These are phyloP conservation scores for Rhizoctonia solani DNA, from an alignment of 1,284 basidiomycete genomes.

Conservation along the genomic window DNA sequence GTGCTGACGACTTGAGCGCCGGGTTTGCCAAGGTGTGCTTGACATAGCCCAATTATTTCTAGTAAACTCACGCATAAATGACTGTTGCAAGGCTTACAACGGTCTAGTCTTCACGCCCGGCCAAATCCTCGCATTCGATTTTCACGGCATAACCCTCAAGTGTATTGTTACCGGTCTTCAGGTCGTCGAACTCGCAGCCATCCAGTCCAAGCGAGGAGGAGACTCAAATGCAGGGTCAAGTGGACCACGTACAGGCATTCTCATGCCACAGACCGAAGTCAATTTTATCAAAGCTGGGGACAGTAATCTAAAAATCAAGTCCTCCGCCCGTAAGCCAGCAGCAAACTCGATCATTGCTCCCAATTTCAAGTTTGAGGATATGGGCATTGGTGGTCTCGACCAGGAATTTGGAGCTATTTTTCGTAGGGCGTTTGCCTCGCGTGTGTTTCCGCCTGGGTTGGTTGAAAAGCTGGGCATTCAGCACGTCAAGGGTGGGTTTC, in stretches of 20 bases:
- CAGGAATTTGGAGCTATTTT: slow-evolving; percentile 96
- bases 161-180: slow-evolving; percentile 70
- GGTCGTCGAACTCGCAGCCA: slow-evolving; percentile 69
- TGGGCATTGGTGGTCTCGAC: slow-evolving; percentile 99
- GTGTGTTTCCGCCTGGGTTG: slow-evolving; percentile 94
- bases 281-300: slow-evolving; percentile 84
- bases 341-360: slow-evolving; percentile 96
- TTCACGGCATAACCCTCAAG: slow-evolving; percentile 84
- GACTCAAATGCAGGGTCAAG: slow-evolving; percentile 42
- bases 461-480: slow-evolving; percentile 99
- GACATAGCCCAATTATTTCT: background rate
- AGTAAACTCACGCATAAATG: background rate
- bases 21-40: slow-evolving; percentile 63
- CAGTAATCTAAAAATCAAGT: slow-evolving; percentile 87
- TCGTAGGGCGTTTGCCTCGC: slow-evolving; percentile 96
- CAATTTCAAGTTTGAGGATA: slow-evolving; percentile 99
- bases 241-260: slow-evolving; percentile 71
- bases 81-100: slow-evolving; percentile 53
- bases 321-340: slow-evolving; percentile 89
- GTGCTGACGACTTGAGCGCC: slow-evolving; percentile 81
- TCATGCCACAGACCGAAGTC: slow-evolving; percentile 91
- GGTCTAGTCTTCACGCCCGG: slow-evolving; percentile 73
- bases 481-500: slow-evolving; percentile 86
- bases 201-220: slow-evolving; percentile 51
- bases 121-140: slow-evolving; percentile 86